These are phyloP conservation scores for Agapanthus africanus DNA, from an alignment of 106 monocot species.

Conservation along the genomic window DNA sequence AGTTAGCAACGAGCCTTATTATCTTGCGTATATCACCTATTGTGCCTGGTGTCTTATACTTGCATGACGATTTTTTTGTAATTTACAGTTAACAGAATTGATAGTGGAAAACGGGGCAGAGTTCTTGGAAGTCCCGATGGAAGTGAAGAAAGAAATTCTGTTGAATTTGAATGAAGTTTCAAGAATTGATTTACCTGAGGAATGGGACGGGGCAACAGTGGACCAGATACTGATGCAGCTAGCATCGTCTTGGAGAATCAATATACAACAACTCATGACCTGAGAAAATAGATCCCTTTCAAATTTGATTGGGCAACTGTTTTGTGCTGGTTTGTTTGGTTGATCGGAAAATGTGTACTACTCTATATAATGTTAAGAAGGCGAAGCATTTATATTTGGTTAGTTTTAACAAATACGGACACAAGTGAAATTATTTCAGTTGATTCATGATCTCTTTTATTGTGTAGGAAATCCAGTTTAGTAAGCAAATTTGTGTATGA, in stretches of 20 bases:
- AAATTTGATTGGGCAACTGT: constrained; percentile 18
- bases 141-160: constrained; percentile 51
- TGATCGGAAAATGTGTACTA: background rate
- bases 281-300: background rate
- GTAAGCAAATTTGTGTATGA: background rate
- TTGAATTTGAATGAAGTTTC: constrained; percentile 45
- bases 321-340: constrained; percentile 13
- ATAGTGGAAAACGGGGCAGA: constrained; percentile 52
- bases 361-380: constrained; percentile 4
- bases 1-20: background rate
- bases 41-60: background rate
- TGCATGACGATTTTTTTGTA: background rate
- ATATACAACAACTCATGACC: constrained; percentile 55
- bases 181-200: constrained; percentile 42
- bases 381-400: background rate
- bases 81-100: constrained; percentile 49
- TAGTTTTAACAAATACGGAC: background rate
- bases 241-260: constrained; percentile 61
- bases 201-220: constrained; percentile 49
- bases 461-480: background rate
- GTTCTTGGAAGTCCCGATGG: constrained; percentile 33
- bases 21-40: too few relatives aligned
- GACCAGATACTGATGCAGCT: constrained; percentile 53
- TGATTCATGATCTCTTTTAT: background rate
- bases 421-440: background rate